Evolutionary conservation across 2,329 filamentous ascomycete species (phyloP).

Genomic region (Neodidymelliopsis sp.): DNA sequence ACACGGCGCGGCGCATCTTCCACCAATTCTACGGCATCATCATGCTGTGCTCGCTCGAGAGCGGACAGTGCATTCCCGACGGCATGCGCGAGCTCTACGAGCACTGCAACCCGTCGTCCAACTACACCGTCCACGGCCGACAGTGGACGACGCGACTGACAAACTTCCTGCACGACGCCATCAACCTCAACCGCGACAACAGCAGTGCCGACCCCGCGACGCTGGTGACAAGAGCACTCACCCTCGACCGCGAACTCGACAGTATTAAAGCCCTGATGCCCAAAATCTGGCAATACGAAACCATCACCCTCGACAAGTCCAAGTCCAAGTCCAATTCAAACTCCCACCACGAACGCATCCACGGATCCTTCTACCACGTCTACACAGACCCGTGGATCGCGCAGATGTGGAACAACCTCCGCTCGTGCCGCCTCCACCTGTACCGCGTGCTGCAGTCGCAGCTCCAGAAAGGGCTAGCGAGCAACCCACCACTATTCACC

Average conservation of each 20-base stretch:
- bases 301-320: constrained; percentile 21
- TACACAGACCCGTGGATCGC: constrained; percentile 42
- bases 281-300: constrained; percentile 35
- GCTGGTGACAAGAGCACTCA: constrained; percentile 23
- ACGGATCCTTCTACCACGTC: constrained; percentile 36
- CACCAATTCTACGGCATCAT: constrained; percentile 40
- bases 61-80: constrained; percentile 22
- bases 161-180: constrained; percentile 29
- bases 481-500: constrained; percentile 23
- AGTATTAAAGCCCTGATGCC: constrained; percentile 30
- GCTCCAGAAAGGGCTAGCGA: constrained; percentile 23
- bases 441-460: constrained; percentile 31
- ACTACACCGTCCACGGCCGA: constrained; percentile 33
- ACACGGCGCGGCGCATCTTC: constrained; percentile 35
- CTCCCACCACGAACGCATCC: constrained; percentile 25
- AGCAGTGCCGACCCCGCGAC: constrained; percentile 22
- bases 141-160: constrained; percentile 31
- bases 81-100: constrained; percentile 35
- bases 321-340: no score
- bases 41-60: constrained; percentile 33
- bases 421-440: constrained; percentile 32
- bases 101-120: constrained; percentile 12
- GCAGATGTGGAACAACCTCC: constrained; percentile 43
- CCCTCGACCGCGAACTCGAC: constrained; percentile 33
- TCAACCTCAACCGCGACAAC: constrained; percentile 30